Evolutionary conservation across 768 basidiomycete species (phyloP).

Genomic region (Auriscalpium orientale): DNA sequence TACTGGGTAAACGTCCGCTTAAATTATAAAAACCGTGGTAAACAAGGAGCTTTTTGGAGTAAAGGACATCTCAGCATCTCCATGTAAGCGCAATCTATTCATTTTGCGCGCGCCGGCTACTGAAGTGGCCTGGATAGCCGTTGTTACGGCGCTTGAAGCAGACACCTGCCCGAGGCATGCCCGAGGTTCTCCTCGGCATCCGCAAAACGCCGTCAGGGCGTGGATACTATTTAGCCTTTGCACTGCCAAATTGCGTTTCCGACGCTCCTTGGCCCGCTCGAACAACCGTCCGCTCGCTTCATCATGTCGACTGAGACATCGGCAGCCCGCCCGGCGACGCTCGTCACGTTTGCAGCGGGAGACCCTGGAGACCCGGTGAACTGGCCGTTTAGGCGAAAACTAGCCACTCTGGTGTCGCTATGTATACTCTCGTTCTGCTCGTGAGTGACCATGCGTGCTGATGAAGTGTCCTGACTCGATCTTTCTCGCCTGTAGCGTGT

Average conservation of each 20-base stretch:
- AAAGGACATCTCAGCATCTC: too few species aligned
- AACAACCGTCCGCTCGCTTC: not conserved
- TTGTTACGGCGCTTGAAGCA: too few species aligned
- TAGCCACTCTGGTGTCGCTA: not conserved
- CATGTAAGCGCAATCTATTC: too few species aligned
- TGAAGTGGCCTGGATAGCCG: too few species aligned
- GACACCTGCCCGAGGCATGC: too few species aligned
- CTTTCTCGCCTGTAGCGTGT: not conserved
- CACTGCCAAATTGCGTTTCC: not conserved
- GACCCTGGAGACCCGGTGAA: slow-evolving; percentile 16
- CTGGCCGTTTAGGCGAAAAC: slow-evolving; percentile 13
- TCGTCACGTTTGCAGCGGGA: slow-evolving; percentile 6
- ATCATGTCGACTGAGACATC: not conserved
- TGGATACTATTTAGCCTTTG: not conserved
- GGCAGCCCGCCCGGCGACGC: not conserved
- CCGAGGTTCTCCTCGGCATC: too few species aligned
- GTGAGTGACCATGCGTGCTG: not conserved
- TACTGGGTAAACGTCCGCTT: too few species aligned
- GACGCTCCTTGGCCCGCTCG: not conserved
- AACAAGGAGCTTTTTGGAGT: too few species aligned
- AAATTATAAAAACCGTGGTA: too few species aligned
- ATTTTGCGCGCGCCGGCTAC: too few species aligned
- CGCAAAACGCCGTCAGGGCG: too few species aligned
- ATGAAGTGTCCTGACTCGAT: too few species aligned
- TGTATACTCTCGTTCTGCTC: slow-evolving; percentile 10